A percentile compares a stretch with the other conserved stretches of the same genome.
Evolutionary conservation across 345 rosid genomes (phyloP).

Genomic region (Excoecaria cochinchinensis): DNA sequence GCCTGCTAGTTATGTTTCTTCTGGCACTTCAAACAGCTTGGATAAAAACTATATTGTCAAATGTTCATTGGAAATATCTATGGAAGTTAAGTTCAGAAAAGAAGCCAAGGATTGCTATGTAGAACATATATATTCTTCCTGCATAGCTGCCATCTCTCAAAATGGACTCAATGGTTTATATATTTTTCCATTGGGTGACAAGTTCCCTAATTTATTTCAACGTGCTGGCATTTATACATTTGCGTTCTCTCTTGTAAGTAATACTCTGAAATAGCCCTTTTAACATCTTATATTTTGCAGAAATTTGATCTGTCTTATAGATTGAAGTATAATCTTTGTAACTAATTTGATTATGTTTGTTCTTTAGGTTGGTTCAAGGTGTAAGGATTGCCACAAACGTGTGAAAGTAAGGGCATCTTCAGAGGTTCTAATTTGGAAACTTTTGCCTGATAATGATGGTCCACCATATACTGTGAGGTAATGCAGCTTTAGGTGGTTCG

Average conservation of each 20-base stretch:
- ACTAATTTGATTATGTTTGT: constrained; percentile 13
- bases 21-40: constrained; percentile 37
- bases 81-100: constrained; percentile 41
- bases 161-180: constrained; percentile 58
- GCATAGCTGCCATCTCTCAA: constrained; percentile 36
- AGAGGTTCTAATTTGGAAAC: constrained; percentile 45
- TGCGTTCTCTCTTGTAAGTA: constrained; percentile 52
- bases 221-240: constrained; percentile 54
- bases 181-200: constrained; percentile 46
- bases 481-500: not conserved
- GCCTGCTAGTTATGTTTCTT: constrained; percentile 43
- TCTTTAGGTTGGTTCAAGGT: constrained; percentile 37
- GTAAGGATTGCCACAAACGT: constrained; percentile 37
- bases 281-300: not conserved
- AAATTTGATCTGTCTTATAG: not conserved
- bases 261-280: not conserved
- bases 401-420: constrained; percentile 44
- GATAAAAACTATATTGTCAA: constrained; percentile 57
- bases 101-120: constrained; percentile 12
- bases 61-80: constrained; percentile 40
- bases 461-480: constrained; percentile 33
- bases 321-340: not conserved
- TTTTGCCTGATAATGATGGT: constrained; percentile 24
- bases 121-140: constrained; percentile 25
- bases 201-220: constrained; percentile 37